Evolutionary conservation across 805 yeast genomes (phyloP).

Genomic region (Cyberlindnera galapagoensis): DNA sequence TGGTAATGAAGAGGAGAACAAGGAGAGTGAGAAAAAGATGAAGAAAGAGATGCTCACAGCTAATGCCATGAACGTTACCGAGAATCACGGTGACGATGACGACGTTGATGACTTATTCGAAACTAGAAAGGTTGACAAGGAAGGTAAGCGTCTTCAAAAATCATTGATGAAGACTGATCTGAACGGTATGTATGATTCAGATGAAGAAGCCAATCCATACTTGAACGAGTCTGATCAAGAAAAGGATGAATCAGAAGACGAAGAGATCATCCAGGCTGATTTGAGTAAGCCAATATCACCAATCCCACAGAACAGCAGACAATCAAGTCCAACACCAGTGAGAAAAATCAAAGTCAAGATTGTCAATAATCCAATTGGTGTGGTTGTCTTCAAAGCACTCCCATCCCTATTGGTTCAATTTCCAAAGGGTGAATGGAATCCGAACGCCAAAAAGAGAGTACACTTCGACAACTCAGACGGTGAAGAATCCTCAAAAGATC

Average conservation of each 20-base stretch:
- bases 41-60: conserved; percentile 83
- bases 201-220: conserved; percentile 83
- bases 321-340: conserved; percentile 18
- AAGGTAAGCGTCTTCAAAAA: conserved; percentile 79
- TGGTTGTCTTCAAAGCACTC: conserved; percentile 60
- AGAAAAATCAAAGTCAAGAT: conserved; percentile 37
- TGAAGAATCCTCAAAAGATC: conserved; percentile 21
- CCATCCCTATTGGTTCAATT: conserved; percentile 53
- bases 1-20: conserved; percentile 91
- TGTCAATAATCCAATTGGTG: conserved; percentile 41
- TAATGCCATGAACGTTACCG: conserved; percentile 59
- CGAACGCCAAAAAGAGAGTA: conserved; percentile 37
- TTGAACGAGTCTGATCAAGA: conserved; percentile 65
- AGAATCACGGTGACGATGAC: conserved; percentile 49
- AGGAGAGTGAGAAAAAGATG: conserved; percentile 77
- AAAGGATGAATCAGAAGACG: conserved; percentile 33
- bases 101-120: conserved; percentile 64
- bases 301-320: conserved; percentile 14
- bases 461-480: conserved; percentile 23
- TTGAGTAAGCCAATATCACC: conserved; percentile 23
- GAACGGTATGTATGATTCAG: conserved; percentile 70
- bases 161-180: conserved; percentile 82
- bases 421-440: conserved; percentile 84
- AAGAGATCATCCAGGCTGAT: conserved; percentile 34
- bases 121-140: conserved; percentile 78